Percentiles rank a stretch among this genome's conserved stretches.
Evolutionary conservation across 2,329 filamentous ascomycete species (phyloP).

Genomic region (Calonectria crousiana): DNA sequence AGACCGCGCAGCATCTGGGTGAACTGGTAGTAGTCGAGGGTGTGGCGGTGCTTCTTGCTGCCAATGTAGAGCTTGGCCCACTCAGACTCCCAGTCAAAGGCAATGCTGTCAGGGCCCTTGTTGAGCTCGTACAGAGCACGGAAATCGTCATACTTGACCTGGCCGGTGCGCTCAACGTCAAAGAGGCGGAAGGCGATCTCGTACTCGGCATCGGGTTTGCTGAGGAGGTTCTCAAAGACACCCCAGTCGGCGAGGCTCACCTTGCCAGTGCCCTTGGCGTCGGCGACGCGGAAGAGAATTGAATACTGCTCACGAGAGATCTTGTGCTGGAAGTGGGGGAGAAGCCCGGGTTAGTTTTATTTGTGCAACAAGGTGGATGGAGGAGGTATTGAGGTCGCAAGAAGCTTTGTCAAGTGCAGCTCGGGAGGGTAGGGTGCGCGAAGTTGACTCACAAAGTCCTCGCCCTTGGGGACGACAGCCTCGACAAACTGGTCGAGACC

Average conservation of each 20-base stretch:
- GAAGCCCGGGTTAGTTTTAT: conserved; percentile 27
- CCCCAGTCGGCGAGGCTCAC: conserved; percentile 89
- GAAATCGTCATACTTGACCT: conserved; percentile 91
- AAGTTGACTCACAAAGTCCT: conserved; percentile 85
- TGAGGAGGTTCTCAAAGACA: conserved; percentile 92
- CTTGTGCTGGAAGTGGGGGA: conserved; percentile 78
- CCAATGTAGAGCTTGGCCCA: conserved; percentile 97
- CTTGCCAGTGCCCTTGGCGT: conserved; percentile 79
- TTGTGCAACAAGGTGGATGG: conserved; percentile 5
- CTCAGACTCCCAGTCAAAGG: conserved; percentile 97
- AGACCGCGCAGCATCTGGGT: conserved; percentile 97
- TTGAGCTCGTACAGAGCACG: conserved; percentile 87
- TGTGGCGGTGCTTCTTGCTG: conserved; percentile 86
- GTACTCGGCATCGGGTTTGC: conserved; percentile 97
- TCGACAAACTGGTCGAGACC: conserved; percentile 88
- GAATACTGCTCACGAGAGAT: conserved; percentile 96
- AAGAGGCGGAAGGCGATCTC: conserved; percentile 98
- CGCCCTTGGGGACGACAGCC: conserved; percentile 85
- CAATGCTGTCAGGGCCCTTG: conserved; percentile 86
- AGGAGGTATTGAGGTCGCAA: background rate
- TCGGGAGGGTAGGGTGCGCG: background rate
- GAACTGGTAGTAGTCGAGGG: conserved; percentile 96
- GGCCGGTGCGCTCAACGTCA: conserved; percentile 85
- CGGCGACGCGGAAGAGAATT: conserved; percentile 92
- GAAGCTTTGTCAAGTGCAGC: background rate